Evolutionary conservation across 768 basidiomycete species (phyloP).

Genomic region (Amanita pseudoporphyria): DNA sequence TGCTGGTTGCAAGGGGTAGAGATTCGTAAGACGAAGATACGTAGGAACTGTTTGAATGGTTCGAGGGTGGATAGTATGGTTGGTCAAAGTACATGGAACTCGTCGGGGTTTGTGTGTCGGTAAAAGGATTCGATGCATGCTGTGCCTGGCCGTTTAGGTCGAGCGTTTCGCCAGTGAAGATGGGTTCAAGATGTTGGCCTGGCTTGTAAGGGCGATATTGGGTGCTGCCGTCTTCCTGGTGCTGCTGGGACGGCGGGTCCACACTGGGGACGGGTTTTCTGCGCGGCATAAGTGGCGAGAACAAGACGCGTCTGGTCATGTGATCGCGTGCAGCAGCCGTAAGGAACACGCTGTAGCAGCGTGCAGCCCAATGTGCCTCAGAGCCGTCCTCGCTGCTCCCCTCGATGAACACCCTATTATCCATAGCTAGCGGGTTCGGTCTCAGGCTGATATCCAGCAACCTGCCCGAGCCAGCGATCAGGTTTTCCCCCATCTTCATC

Average conservation of each 20-base stretch:
- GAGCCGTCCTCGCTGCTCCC: not conserved
- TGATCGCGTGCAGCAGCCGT: not conserved
- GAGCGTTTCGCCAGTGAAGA: conserved; percentile 57
- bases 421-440: conserved; percentile 32
- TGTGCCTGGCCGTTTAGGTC: conserved; percentile 31
- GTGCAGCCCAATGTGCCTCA: not conserved
- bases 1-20: conserved; percentile 23
- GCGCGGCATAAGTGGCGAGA: conserved; percentile 15
- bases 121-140: conserved; percentile 19
- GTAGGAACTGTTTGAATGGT: conserved; percentile 22
- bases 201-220: conserved; percentile 44
- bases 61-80: conserved; percentile 24
- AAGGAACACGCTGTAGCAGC: not conserved
- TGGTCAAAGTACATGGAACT: conserved; percentile 29
- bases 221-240: conserved; percentile 15
- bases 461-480: conserved; percentile 17
- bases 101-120: conserved; percentile 19
- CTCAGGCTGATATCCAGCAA: conserved; percentile 26
- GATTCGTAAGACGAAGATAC: conserved; percentile 21
- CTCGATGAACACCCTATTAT: conserved; percentile 33
- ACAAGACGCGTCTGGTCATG: not conserved
- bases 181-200: conserved; percentile 51
- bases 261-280: conserved; percentile 25
- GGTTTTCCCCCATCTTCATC: conserved; percentile 24
- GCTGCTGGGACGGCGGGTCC: conserved; percentile 13